These are phyloP conservation scores for Nitzschia sp. DNA, from an alignment of 108 stramenopile species.

Conservation along the genomic window DNA sequence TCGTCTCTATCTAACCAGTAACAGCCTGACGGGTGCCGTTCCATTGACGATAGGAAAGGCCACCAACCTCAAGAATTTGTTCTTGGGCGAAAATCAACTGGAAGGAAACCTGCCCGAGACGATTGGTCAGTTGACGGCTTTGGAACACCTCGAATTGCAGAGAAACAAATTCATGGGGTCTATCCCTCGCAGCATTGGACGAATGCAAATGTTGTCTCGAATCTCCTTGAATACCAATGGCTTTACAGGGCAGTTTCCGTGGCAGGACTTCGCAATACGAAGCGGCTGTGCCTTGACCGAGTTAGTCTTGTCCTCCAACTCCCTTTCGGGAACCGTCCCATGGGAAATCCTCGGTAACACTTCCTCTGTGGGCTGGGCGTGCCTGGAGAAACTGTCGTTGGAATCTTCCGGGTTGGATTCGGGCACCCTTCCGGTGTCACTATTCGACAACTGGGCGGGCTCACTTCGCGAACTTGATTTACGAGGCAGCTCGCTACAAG, in stretches of 20 bases:
- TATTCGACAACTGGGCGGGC: not conserved
- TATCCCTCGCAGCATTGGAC: not conserved
- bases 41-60: not conserved
- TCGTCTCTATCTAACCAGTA: not conserved
- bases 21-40: not conserved
- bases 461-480: not conserved
- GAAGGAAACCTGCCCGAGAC: not conserved
- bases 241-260: conserved; percentile 4
- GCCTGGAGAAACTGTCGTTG: not conserved
- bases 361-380: not conserved
- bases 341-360: not conserved
- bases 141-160: not conserved
- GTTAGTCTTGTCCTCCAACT: not conserved
- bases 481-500: not conserved
- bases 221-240: not conserved
- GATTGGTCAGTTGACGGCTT: not conserved
- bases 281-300: not conserved
- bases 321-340: not conserved
- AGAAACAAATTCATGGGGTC: not conserved
- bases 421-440: not conserved
- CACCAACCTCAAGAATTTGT: not conserved
- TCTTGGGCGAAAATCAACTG: not conserved
- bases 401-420: not conserved
- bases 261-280: not conserved
- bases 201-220: not conserved